A percentile compares a stretch with the other conserved stretches of the same genome.
Conservation (phyloP, 2,329 filamentous ascomycete genomes). For the Calonectria henricotiae region DNA sequence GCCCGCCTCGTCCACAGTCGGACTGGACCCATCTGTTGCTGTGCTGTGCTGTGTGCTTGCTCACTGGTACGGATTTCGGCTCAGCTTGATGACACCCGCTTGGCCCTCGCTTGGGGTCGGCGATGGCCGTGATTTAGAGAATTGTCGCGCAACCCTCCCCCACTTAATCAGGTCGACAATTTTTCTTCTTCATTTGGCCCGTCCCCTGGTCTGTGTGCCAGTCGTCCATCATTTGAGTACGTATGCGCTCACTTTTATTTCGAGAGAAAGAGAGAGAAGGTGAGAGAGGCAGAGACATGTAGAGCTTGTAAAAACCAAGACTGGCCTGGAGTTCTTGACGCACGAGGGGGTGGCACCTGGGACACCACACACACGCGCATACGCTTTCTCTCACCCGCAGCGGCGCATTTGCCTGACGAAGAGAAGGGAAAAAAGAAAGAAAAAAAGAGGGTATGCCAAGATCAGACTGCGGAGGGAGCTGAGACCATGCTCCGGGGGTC, state of each 20-base stretch:
- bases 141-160: constrained; percentile 33
- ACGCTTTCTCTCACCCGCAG: background rate
- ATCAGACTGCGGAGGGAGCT: constrained; percentile 24
- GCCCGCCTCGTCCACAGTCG: constrained; percentile 22
- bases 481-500: constrained; percentile 39
- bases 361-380: background rate
- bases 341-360: constrained; percentile 2
- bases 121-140: constrained; percentile 32
- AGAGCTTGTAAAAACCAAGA: background rate
- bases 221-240: background rate
- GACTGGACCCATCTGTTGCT: constrained; percentile 24
- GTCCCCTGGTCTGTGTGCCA: constrained; percentile 10
- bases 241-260: background rate
- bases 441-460: constrained; percentile 25
- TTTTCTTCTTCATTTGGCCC: constrained; percentile 15
- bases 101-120: constrained; percentile 35
- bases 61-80: constrained; percentile 23
- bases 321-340: background rate
- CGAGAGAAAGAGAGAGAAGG: background rate
- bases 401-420: constrained; percentile 19
- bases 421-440: background rate
- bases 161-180: constrained; percentile 29
- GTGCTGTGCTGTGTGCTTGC: constrained; percentile 21
- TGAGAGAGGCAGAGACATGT: background rate
- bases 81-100: constrained; percentile 29